Conservation (phyloP, 257 asterid genomes). For the Ligustrum vulgare region DNA sequence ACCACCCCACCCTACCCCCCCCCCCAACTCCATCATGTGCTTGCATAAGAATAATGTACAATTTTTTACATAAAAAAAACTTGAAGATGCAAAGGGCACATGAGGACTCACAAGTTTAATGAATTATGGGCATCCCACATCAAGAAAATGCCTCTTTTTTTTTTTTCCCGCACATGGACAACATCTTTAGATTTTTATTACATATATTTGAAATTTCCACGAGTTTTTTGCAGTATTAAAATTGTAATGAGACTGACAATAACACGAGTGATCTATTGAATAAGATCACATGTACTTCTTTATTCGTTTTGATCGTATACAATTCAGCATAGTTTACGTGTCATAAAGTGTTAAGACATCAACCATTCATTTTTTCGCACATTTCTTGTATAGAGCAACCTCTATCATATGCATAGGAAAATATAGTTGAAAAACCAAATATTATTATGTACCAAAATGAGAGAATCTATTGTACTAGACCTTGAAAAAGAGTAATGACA, state of each 20-base stretch:
- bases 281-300: neutral
- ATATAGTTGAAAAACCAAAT: neutral
- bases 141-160: neutral
- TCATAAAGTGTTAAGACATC: neutral
- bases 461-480: neutral
- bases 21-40: conserved; percentile 35
- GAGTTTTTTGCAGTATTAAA: no score
- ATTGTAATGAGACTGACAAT: neutral
- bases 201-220: neutral
- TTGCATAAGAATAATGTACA: conserved; percentile 16
- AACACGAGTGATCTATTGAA: neutral
- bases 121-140: conserved; percentile 7
- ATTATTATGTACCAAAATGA: neutral
- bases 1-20: conserved; percentile 18
- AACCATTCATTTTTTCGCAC: no score
- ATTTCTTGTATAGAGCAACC: neutral
- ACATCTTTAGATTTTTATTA: neutral
- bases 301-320: neutral
- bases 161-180: neutral
- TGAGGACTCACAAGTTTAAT: neutral
- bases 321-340: neutral
- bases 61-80: conserved; percentile 12
- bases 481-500: neutral
- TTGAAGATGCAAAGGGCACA: conserved; percentile 27
- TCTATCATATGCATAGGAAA: neutral